phyloP scores from a whole-genome alignment of 78 protist genomes.

The Dictyostelium brefeldianum region DNA sequence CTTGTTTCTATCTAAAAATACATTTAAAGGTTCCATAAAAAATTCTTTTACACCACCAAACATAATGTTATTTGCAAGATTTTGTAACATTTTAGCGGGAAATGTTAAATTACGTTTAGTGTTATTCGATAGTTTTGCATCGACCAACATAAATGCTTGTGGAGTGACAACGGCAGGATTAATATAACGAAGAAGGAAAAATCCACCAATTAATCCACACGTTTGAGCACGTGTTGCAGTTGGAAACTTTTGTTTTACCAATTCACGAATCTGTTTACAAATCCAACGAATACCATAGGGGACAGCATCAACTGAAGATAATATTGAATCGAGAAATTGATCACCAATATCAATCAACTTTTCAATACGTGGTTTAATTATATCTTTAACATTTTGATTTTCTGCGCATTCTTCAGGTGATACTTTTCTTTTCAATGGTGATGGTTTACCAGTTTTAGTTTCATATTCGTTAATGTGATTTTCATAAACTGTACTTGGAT shows the following conservation, averaged over 20 bases:
- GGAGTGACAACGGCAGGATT: slow-evolving; percentile 90
- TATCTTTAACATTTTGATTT: slow-evolving; percentile 29
- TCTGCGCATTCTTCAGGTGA: slow-evolving; percentile 82
- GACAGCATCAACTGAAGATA: slow-evolving; percentile 34
- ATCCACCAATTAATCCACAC: slow-evolving; percentile 84
- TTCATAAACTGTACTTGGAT: slow-evolving; percentile 83
- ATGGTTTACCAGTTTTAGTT: slow-evolving; percentile 80
- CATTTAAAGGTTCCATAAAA: slow-evolving; percentile 74
- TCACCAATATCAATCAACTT: slow-evolving; percentile 51
- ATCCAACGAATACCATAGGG: slow-evolving; percentile 93
- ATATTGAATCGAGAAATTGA: slow-evolving; percentile 56
- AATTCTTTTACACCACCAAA: slow-evolving; percentile 84
- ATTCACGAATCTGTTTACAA: slow-evolving; percentile 81
- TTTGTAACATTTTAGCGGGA: slow-evolving; percentile 88
- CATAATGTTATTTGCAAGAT: slow-evolving; percentile 77
- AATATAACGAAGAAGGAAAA: slow-evolving; percentile 82
- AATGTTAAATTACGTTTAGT: slow-evolving; percentile 72
- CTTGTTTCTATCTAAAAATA: slow-evolving; percentile 24
- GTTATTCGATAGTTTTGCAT: slow-evolving; percentile 48
- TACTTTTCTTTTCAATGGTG: slow-evolving; percentile 68
- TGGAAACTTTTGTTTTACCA: slow-evolving; percentile 79
- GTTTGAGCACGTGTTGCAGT: slow-evolving; percentile 39
- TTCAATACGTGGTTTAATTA: slow-evolving; percentile 62
- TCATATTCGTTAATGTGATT: slow-evolving; percentile 82
- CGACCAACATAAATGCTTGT: slow-evolving; percentile 77